Evolutionary conservation across 2,329 filamentous ascomycete species (phyloP).

Genomic region (Cordyceps cicadae): DNA sequence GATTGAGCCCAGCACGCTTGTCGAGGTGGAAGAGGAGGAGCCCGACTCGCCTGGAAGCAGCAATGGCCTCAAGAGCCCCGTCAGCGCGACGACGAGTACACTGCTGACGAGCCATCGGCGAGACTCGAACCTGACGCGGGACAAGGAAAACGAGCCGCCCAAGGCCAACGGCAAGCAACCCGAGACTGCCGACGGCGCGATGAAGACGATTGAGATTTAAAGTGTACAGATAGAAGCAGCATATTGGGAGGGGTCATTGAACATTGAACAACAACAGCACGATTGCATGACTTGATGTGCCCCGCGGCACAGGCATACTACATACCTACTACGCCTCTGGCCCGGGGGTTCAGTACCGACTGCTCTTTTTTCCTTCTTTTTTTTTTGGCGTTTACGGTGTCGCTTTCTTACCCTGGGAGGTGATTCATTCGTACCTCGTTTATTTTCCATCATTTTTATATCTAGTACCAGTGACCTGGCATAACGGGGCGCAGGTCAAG

Average conservation of each 20-base stretch:
- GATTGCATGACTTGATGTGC: conserved; percentile 12
- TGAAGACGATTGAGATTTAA: conserved; percentile 57
- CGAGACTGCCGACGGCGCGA: conserved; percentile 38
- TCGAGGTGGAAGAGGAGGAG: conserved; percentile 52
- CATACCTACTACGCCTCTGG: background rate
- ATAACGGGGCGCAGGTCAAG: conserved; percentile 2
- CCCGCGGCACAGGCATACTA: background rate
- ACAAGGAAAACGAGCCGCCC: conserved; percentile 28
- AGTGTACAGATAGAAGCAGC: conserved; percentile 16
- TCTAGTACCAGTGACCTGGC: background rate
- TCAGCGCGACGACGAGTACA: conserved; percentile 19
- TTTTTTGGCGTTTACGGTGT: conserved; percentile 8
- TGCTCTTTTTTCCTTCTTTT: background rate
- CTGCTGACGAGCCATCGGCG: conserved; percentile 21
- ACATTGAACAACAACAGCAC: no score
- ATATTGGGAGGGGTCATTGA: conserved; percentile 3
- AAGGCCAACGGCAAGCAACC: conserved; percentile 38
- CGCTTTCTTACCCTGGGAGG: background rate
- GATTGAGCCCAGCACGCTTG: conserved; percentile 41
- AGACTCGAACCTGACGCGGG: conserved; percentile 30
- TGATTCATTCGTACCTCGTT: background rate
- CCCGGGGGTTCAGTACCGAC: background rate
- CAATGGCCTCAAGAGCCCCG: conserved; percentile 29
- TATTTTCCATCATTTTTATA: background rate
- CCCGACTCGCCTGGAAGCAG: conserved; percentile 45